Percentiles rank a stretch among this genome's conserved stretches.
phyloP scores from a whole-genome alignment of 2,329 filamentous ascomycete genomes.

The Ascochyta viciae-villosae region DNA sequence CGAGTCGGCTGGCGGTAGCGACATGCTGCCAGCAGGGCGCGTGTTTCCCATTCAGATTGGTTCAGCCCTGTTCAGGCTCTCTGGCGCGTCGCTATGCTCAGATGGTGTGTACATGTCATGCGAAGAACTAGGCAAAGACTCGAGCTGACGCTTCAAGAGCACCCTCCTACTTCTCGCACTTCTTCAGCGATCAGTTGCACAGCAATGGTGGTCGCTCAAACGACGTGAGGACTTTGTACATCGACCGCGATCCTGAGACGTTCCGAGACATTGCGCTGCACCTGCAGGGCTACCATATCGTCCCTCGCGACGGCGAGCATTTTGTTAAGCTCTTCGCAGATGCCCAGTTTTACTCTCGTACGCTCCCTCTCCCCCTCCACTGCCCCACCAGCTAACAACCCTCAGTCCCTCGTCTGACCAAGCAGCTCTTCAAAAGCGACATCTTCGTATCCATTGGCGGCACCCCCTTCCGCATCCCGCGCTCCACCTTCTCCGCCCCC shows the following conservation, averaged over 20 bases:
- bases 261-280: slow-evolving; percentile 91
- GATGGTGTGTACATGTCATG: slow-evolving; percentile 64
- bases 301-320: slow-evolving; percentile 80
- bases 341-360: slow-evolving; percentile 90
- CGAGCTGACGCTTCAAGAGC: slow-evolving; percentile 68
- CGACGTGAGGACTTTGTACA: slow-evolving; percentile 82
- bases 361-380: slow-evolving; percentile 31
- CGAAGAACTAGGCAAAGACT: neutral
- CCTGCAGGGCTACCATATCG: slow-evolving; percentile 87
- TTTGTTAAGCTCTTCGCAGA: slow-evolving; percentile 94
- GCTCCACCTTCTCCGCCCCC: slow-evolving; percentile 82
- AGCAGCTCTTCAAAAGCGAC: slow-evolving; percentile 87
- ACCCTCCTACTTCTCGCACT: slow-evolving; percentile 94
- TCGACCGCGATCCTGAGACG: slow-evolving; percentile 88
- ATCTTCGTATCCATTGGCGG: slow-evolving; percentile 93
- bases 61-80: slow-evolving; percentile 71
- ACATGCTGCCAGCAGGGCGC: slow-evolving; percentile 71
- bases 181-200: slow-evolving; percentile 84
- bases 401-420: slow-evolving; percentile 83
- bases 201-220: slow-evolving; percentile 65
- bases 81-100: slow-evolving; percentile 73
- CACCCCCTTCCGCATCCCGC: slow-evolving; percentile 86
- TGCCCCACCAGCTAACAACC: slow-evolving; percentile 18
- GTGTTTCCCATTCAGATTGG: slow-evolving; percentile 77
- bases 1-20: slow-evolving; percentile 32